A percentile compares a stretch with the other conserved stretches of the same genome.
Conservation (phyloP, 176 grass and related monocot genomes). For the Phyllostachys edulis region DNA sequence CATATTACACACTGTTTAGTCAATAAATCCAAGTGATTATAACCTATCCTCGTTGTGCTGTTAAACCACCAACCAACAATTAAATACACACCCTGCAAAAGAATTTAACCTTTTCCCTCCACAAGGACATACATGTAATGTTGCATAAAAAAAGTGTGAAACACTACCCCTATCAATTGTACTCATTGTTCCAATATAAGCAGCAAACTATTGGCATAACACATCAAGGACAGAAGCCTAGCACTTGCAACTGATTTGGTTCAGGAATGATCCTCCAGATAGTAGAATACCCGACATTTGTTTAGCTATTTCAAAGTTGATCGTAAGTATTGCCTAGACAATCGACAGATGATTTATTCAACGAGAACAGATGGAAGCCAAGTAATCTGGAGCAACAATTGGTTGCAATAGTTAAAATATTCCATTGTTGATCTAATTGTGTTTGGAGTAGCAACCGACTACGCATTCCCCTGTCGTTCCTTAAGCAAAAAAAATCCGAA, state of each 20-base stretch:
- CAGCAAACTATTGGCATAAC: background rate
- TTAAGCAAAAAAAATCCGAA: background rate
- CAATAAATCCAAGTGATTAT: background rate
- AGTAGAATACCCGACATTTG: background rate
- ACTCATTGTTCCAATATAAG: background rate
- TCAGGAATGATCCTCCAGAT: background rate
- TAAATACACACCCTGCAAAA: background rate
- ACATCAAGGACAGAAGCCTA: background rate
- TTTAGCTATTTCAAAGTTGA: background rate
- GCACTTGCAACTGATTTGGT: background rate
- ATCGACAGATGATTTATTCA: background rate
- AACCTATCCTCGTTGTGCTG: background rate
- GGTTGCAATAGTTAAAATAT: background rate
- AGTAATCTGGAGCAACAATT: background rate
- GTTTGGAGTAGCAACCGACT: background rate
- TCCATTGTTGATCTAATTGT: slow-evolving; percentile 6
- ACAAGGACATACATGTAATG: background rate
- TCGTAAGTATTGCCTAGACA: background rate
- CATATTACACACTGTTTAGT: background rate
- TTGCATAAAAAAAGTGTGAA: background rate
- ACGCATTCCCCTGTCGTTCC: background rate
- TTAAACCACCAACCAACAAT: background rate
- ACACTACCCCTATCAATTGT: background rate
- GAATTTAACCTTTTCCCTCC: background rate
- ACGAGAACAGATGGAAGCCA: background rate